Evolutionary conservation across 805 yeast genomes (phyloP).

Genomic region (Barnettozyma siamensis): DNA sequence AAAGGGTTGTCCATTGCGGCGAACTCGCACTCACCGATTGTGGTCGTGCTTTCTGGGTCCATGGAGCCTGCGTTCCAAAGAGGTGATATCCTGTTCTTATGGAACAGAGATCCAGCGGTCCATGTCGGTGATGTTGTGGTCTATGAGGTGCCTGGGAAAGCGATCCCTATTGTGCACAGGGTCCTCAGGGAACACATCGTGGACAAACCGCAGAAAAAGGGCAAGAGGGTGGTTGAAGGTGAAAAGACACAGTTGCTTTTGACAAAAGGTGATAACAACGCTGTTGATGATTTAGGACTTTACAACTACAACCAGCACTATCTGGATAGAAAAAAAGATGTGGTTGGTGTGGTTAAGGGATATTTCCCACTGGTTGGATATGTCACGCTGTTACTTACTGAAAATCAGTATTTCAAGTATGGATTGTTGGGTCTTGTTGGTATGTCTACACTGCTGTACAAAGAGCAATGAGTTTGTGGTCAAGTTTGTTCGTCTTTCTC

Average conservation of each 20-base stretch:
- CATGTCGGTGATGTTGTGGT: constrained; percentile 92
- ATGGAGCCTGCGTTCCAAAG: constrained; percentile 99
- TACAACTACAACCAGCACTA: constrained; percentile 75
- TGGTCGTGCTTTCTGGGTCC: constrained; percentile 94
- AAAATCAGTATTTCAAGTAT: constrained; percentile 76
- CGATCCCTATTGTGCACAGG: constrained; percentile 95
- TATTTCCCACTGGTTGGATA: constrained; percentile 89
- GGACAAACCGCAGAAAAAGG: constrained; percentile 52
- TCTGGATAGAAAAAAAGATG: constrained; percentile 68
- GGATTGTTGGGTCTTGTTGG: constrained; percentile 72
- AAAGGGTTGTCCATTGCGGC: constrained; percentile 70
- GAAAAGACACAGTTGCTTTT: constrained; percentile 57
- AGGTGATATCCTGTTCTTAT: constrained; percentile 86
- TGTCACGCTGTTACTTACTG: constrained; percentile 85
- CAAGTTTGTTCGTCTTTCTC: no score
- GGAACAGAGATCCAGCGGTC: constrained; percentile 70
- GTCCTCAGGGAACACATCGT: constrained; percentile 80
- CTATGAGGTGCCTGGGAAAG: constrained; percentile 70
- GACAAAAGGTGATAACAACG: constrained; percentile 96
- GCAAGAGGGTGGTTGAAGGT: constrained; percentile 87
- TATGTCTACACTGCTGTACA: constrained; percentile 56
- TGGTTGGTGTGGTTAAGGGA: constrained; percentile 89
- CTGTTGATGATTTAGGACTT: constrained; percentile 81
- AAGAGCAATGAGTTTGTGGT: constrained; percentile 45
- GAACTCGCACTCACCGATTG: constrained; percentile 87